Evolutionary conservation across 495 filamentous ascomycete genomes (phyloP).

Genomic region (Bombardia bombarda): DNA sequence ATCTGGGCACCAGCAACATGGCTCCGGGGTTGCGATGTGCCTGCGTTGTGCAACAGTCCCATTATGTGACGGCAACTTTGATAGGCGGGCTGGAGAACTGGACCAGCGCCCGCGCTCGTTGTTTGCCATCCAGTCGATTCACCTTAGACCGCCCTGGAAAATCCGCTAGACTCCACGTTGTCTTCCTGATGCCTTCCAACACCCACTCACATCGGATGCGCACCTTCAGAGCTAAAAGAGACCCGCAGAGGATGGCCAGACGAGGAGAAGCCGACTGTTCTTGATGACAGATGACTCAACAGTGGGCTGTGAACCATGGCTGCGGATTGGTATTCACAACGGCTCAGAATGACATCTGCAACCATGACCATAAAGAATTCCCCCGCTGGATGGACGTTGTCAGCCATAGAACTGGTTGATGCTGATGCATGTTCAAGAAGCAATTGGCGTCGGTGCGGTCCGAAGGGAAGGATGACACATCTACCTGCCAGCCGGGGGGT

Average conservation of each 20-base stretch:
- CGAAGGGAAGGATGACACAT: constrained; percentile 10
- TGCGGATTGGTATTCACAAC: neutral
- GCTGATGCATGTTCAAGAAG: neutral
- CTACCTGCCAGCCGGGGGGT: neutral
- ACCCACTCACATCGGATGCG: neutral
- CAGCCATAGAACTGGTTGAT: neutral
- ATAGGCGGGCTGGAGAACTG: constrained; percentile 17
- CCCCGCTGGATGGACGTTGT: neutral
- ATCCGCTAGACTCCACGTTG: neutral
- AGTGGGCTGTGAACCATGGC: constrained; percentile 1
- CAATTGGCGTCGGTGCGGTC: constrained; percentile 5
- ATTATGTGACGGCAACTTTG: constrained; percentile 10
- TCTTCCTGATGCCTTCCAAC: constrained; percentile 2
- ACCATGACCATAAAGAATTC: neutral
- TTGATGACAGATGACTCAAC: constrained; percentile 12
- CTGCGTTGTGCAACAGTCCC: constrained; percentile 16
- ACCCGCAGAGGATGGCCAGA: constrained; percentile 1
- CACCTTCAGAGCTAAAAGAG: neutral
- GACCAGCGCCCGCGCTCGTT: neutral
- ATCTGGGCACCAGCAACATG: constrained; percentile 15
- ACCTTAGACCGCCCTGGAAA: neutral
- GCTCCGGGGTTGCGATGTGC: constrained; percentile 15
- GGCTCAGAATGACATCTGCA: neutral
- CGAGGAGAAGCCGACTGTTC: neutral
- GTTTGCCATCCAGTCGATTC: constrained; percentile 8